Evolutionary conservation across 495 filamentous ascomycete species (phyloP), one percentile per base, ranked within the genome.

Genomic region (Chaetomium fimeti): DNA sequence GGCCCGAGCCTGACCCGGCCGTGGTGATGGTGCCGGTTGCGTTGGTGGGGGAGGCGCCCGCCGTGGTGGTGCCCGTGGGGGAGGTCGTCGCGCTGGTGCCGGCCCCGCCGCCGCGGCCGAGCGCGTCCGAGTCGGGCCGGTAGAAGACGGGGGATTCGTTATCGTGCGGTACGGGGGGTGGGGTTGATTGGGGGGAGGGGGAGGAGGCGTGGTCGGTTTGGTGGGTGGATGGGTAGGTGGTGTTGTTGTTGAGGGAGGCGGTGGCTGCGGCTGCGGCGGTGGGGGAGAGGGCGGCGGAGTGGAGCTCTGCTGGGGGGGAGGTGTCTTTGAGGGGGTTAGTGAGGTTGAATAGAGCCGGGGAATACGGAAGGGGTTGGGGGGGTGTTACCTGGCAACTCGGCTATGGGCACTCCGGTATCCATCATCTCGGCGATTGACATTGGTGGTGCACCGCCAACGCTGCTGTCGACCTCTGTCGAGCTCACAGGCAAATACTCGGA

Each of bases 331-430:
- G 7, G 20, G 13, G 38, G 40, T 45, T 27, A 25, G 61, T 74
- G 58, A 71, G 69, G 5, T n/a, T 22, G 22, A 11, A 0, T 13
- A 3, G 27, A n/a, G n/a, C n/a, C n/a, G n/a, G n/a, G n/a, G n/a
- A n/a, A n/a, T n/a, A n/a, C n/a, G n/a, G n/a, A n/a, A 3, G 12
- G 24, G 20, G 27, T 13, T 4, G 13, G 6, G 48, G 28, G 28
- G 18, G 24, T 16, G 22, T 38, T 70, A 83, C 82, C 79, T 55
- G 62, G 64, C 56, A 84, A 72, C 63, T 85, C 82, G 22, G 73
- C 76, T 5, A 42, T 29, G 0, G 43, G 58, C 20, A 82, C 63
- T 16, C 69, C 72, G 28, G 71, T 74, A 58, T 68, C 75, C 60
- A 70, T 77, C 71, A 79, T 76, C 69, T 82, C 80, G 51, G 59